Base-by-base conservation (phyloP, 2,329 filamentous ascomycete species). In the Meredithiella fracta region DNA sequence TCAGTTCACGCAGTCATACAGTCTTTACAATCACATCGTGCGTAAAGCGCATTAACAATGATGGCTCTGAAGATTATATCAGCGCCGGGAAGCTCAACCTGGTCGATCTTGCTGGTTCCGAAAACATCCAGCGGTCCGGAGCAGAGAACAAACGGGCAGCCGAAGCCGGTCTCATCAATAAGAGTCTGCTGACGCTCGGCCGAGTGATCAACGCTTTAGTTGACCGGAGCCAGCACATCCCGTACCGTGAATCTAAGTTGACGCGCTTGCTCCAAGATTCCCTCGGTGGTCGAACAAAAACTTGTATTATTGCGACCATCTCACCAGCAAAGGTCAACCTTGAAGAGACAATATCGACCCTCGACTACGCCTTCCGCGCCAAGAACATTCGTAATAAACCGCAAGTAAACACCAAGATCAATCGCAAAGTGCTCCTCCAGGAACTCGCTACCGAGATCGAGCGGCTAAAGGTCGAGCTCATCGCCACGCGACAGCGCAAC, bases 331-430 rank as follows among this genome's bases (percentile, higher is more conserved):
- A 92, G 68, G 90, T 84, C 68, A 98, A 97, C 63, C 74, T 98
- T 1, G 92, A 98, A 65, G 92, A 98, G 68, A 98, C 94, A 0
- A 97, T 98, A 59, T 97, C 92, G 0, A 98, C 94, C 0, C 76
- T 98, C 1, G 92, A 98, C 67, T 98, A 98, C 65, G 94, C 92
- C 9, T 97, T 97, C 70, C 80, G 92, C 50, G 92, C 92, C 15
- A 98, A 98, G 73, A 97, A 98, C 62, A 98, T 98, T 64, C 85
- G 87, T 52, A 98, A 98, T 69, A 96, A 96, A 69, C 94, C 92
- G 0, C 92, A 98, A 65, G 77, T 94, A 63, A 98, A 97, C 68
- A 86, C 88, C 51, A 79, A 87, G 65, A 80, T 97, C 61, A 90
- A 87, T 60, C 98, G 97, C 69, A 94, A 92, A 70, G 95, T 88